Evolutionary conservation across 805 yeast genomes (phyloP).

Genomic region (Schwanniomyces sp.): DNA sequence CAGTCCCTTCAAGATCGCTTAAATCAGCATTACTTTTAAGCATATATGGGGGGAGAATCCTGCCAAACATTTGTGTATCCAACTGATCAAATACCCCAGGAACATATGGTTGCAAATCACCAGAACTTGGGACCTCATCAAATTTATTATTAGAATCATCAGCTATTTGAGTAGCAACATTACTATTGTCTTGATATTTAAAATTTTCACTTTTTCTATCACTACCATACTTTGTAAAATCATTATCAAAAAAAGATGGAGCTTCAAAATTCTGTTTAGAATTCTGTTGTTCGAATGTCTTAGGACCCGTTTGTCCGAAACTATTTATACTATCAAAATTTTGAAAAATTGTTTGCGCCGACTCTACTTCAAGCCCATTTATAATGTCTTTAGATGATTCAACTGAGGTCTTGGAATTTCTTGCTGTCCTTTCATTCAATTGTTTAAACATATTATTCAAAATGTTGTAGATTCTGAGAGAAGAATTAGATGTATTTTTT

Average conservation of each 20-base stretch:
- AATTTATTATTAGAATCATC: background rate
- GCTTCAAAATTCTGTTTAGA: background rate
- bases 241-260: background rate
- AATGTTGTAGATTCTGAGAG: slow-evolving; percentile 75
- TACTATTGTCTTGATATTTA: background rate
- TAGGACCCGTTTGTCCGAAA: slow-evolving; percentile 5
- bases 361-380: background rate
- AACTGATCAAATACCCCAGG: slow-evolving; percentile 85
- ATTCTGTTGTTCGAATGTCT: background rate
- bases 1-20: background rate
- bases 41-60: slow-evolving; percentile 85
- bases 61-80: slow-evolving; percentile 83
- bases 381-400: background rate
- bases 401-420: slow-evolving; percentile 5
- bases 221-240: background rate
- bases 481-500: slow-evolving; percentile 75
- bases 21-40: slow-evolving; percentile 30
- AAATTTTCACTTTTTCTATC: background rate
- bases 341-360: slow-evolving; percentile 21
- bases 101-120: slow-evolving; percentile 42
- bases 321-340: slow-evolving; percentile 31
- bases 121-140: background rate
- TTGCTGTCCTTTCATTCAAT: slow-evolving; percentile 70
- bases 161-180: background rate
- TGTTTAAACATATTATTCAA: slow-evolving; percentile 80